Conservation (phyloP, 306 rosid genomes). For the Lagenaria siceraria region DNA sequence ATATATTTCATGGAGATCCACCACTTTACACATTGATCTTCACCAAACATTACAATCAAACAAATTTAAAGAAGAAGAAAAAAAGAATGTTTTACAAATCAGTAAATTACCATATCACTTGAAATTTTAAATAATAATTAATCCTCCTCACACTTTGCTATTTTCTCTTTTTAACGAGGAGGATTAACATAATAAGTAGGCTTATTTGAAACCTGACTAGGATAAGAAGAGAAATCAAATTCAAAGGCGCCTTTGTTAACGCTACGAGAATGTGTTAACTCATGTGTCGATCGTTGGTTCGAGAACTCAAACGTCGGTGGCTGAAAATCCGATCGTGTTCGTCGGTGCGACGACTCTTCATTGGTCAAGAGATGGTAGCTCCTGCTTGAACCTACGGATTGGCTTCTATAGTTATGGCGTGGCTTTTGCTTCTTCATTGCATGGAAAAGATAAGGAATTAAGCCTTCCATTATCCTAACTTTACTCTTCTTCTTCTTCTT, state of each 20-base stretch:
- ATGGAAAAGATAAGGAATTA: conserved; percentile 65
- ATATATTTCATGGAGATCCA: not conserved
- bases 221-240: not conserved
- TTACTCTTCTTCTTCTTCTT: not conserved
- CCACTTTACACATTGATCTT: not conserved
- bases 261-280: conserved; percentile 2
- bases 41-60: not conserved
- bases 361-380: conserved; percentile 51
- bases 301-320: conserved; percentile 22
- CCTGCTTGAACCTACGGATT: conserved; percentile 41
- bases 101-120: not conserved
- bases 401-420: conserved; percentile 20
- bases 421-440: conserved; percentile 56
- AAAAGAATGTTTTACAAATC: not conserved
- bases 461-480: conserved; percentile 44
- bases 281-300: conserved; percentile 17
- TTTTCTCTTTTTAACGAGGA: not conserved
- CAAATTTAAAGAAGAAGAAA: not conserved
- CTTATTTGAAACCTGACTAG: not conserved
- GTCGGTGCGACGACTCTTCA: conserved; percentile 60
- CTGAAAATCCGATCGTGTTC: conserved; percentile 51
- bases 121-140: not conserved
- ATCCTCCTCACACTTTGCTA: not conserved
- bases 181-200: not conserved
- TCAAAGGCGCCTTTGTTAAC: not conserved